phyloP scores from a whole-genome alignment of 2,329 filamentous ascomycete genomes.

The Apiospora saccharicola region DNA sequence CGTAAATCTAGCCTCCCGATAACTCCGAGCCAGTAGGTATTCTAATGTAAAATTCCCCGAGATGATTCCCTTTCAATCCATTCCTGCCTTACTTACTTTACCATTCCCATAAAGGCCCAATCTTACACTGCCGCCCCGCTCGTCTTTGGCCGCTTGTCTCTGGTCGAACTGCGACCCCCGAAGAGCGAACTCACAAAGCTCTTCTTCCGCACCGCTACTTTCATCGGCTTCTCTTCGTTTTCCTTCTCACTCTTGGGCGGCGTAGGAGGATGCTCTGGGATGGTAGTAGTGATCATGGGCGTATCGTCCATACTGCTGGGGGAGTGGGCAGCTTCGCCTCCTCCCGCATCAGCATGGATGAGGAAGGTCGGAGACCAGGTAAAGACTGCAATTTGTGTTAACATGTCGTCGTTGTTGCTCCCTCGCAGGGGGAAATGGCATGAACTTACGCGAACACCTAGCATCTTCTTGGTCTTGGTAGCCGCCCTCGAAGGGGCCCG shows the following conservation, averaged over 20 bases:
- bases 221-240: conserved; percentile 34
- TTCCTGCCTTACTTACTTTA: background rate
- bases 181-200: conserved; percentile 42
- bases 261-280: conserved; percentile 29
- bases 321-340: conserved; percentile 36
- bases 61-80: background rate
- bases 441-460: conserved; percentile 32
- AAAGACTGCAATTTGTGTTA: conserved; percentile 36
- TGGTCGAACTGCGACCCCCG: conserved; percentile 31
- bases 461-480: conserved; percentile 21
- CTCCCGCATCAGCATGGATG: conserved; percentile 27
- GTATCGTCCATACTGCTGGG: conserved; percentile 40
- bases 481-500: conserved; percentile 26
- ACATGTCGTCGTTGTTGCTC: background rate
- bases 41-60: background rate
- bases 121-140: conserved; percentile 1
- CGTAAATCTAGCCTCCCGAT: conserved; percentile 11
- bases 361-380: conserved; percentile 40
- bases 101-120: background rate
- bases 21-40: conserved; percentile 14
- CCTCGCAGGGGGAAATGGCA: conserved; percentile 28
- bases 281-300: conserved; percentile 38
- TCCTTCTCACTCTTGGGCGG: conserved; percentile 37
- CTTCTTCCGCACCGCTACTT: conserved; percentile 38
- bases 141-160: conserved; percentile 19